Evolutionary conservation across 345 rosid species (phyloP).

Genomic region (Pistacia vera): DNA sequence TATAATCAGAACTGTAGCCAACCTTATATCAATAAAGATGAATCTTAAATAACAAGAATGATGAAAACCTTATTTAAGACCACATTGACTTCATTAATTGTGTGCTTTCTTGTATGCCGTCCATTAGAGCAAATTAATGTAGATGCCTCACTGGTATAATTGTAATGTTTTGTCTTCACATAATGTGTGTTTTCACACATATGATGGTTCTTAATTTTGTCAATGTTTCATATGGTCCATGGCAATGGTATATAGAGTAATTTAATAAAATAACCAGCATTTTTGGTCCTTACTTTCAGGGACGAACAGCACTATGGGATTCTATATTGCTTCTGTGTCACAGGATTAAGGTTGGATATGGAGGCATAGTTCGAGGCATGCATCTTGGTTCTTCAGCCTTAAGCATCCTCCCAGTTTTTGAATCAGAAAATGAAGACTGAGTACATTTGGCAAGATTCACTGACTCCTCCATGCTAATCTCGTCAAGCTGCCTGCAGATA

Average conservation of each 20-base stretch:
- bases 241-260: background rate
- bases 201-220: background rate
- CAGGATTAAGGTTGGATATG: slow-evolving; percentile 74
- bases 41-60: background rate
- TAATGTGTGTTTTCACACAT: too few species aligned
- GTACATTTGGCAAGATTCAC: background rate
- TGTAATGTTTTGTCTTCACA: background rate
- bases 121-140: background rate
- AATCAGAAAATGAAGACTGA: slow-evolving; percentile 58
- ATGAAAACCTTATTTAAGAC: background rate
- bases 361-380: slow-evolving; percentile 84
- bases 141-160: background rate
- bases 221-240: background rate
- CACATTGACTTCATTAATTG: background rate
- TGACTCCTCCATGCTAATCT: background rate
- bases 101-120: background rate
- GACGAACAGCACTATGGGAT: slow-evolving; percentile 93
- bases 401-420: slow-evolving; percentile 72
- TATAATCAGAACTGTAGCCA: background rate
- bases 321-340: slow-evolving; percentile 77
- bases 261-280: background rate
- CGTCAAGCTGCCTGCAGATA: background rate
- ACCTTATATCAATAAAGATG: background rate
- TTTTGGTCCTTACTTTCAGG: slow-evolving; percentile 50
- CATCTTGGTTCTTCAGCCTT: slow-evolving; percentile 87